Evolutionary conservation across 345 rosid genomes (phyloP).

Genomic region (Hirschfeldia incana): DNA sequence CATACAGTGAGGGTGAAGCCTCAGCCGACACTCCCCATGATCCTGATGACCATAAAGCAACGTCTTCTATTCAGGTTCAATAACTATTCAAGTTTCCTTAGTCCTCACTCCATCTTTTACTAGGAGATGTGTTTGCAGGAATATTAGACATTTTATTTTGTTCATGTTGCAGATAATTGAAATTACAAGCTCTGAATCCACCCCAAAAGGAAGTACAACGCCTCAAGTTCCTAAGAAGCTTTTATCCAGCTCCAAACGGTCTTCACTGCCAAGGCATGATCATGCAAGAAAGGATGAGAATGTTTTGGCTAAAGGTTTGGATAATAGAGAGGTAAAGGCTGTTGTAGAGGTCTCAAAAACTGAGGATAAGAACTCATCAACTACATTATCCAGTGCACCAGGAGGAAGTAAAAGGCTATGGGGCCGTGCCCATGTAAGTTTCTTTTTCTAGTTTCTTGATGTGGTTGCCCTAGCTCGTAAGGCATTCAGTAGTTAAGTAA

Average conservation of each 20-base stretch:
- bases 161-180: constrained; percentile 51
- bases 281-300: constrained; percentile 36
- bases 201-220: constrained; percentile 40
- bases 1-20: constrained; percentile 48
- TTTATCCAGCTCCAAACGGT: constrained; percentile 40
- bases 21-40: constrained; percentile 43
- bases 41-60: constrained; percentile 49
- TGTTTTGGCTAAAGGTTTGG: constrained; percentile 15
- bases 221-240: constrained; percentile 38
- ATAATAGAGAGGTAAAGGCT: constrained; percentile 31
- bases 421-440: constrained; percentile 83
- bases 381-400: constrained; percentile 45
- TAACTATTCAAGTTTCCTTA: constrained; percentile 1
- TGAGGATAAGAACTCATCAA: constrained; percentile 34
- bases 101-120: constrained; percentile 9
- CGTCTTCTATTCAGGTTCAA: constrained; percentile 29
- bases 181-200: constrained; percentile 40
- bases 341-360: constrained; percentile 38
- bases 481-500: no score
- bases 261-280: constrained; percentile 35
- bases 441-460: not conserved
- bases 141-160: not conserved
- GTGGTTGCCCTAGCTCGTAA: no score
- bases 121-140: constrained; percentile 2
- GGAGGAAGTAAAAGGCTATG: constrained; percentile 44